Evolutionary conservation across 2,329 filamentous ascomycete genomes (phyloP), one percentile per base, ranked within the genome.

Genomic region (Westerdykella ornata): DNA sequence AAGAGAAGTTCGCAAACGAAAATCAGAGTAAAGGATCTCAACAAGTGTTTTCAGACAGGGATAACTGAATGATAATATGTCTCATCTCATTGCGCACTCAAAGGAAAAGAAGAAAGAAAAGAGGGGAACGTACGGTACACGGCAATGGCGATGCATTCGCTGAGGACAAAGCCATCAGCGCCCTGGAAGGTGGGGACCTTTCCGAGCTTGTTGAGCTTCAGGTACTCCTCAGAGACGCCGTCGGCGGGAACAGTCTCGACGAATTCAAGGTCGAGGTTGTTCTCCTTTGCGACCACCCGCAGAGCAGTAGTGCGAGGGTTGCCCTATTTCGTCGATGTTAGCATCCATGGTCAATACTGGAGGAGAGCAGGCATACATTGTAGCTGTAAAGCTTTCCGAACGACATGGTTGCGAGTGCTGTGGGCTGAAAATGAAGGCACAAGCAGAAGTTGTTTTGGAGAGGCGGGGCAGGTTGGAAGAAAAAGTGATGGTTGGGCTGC

Each of bases 301-400:
- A 95, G 85, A 69, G 83, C 82, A 65, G 84, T 85, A 71, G 84
- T 85, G 77, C 90, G 89, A 72, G 85, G 77, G 80, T 96, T 95
- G 68, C 78, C 80, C 89, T 96, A 51, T 54, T 47, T 43, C 29
- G 3, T 14, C 29, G 26, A 20, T 5, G 30, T 35, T 28, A 31
- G 19, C n/a, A 15, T 34, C 16, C 32, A 41, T 37, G 51, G 39
- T 30, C 13, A 22, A 18, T 15, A 9, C 22, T 26, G 22, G 22
- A n/a, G n/a, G 43, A 36, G 14, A 29, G 31, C 14, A 31, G 46
- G 63, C 54, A 60, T 82, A 94, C 90, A 74, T 80, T 69, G 71
- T 79, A 81, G 69, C 84, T 85, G 81, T 92, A 97, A 67, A 98
- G 81, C 78, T 94, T 98, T 76, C 92, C 92, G 80, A 98, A 97